Evolutionary conservation across 2,329 filamentous ascomycete species (phyloP).

Genomic region (Scytalidium lignicola): DNA sequence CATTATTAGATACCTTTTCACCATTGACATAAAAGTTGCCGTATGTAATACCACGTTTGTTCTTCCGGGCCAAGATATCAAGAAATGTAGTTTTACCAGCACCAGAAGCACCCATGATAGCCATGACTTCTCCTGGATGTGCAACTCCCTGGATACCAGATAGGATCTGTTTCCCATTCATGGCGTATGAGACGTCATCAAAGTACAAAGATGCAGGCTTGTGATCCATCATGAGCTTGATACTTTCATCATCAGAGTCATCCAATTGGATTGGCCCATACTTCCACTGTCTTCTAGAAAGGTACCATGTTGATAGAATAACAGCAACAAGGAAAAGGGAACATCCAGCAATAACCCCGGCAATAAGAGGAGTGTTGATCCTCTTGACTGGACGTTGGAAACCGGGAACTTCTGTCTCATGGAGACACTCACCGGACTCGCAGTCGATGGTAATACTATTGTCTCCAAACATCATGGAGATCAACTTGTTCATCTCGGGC

Average conservation of each 20-base stretch:
- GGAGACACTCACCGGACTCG: conserved; percentile 83
- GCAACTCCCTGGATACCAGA: conserved; percentile 76
- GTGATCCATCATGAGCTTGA: conserved; percentile 85
- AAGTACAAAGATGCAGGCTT: conserved; percentile 87
- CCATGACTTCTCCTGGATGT: conserved; percentile 91
- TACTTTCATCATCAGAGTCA: conserved; percentile 81
- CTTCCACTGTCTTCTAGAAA: conserved; percentile 67
- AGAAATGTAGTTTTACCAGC: conserved; percentile 97
- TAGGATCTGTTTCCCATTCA: conserved; percentile 86
- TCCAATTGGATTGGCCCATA: conserved; percentile 77
- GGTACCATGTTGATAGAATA: conserved; percentile 79
- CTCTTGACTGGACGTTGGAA: conserved; percentile 84
- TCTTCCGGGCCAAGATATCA: conserved; percentile 93
- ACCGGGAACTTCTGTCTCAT: conserved; percentile 87
- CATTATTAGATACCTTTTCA: conserved; percentile 75
- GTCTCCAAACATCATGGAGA: conserved; percentile 85
- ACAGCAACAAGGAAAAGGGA: conserved; percentile 85
- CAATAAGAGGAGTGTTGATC: conserved; percentile 96
- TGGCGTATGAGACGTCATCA: conserved; percentile 76
- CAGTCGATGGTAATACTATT: conserved; percentile 81
- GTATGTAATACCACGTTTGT: conserved; percentile 75
- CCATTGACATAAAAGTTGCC: conserved; percentile 93
- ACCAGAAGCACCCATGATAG: conserved; percentile 97
- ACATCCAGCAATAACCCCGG: conserved; percentile 81
- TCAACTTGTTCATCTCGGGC: conserved; percentile 86